Conservation (phyloP, 2,329 filamentous ascomycete genomes). For the Aphanoascus verrucosus region DNA sequence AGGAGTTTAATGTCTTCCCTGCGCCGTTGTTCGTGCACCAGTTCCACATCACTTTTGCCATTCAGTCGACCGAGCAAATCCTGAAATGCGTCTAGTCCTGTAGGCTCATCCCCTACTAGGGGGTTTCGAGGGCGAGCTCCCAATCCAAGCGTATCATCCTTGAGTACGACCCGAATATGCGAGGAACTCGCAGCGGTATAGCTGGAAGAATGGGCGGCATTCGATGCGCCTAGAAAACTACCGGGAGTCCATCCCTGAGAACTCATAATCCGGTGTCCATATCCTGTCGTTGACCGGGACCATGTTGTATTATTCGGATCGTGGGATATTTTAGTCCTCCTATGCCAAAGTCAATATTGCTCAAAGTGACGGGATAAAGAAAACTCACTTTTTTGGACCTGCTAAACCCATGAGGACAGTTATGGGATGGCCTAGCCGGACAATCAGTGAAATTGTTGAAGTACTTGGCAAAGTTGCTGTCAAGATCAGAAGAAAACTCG, state of each 20-base stretch:
- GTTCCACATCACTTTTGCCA: conserved; percentile 64
- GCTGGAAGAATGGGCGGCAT: conserved; percentile 62
- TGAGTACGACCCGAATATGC: conserved; percentile 73
- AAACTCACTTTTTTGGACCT: conserved; percentile 52
- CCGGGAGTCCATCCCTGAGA: conserved; percentile 87
- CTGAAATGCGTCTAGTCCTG: conserved; percentile 77
- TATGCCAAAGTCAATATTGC: conserved; percentile 19
- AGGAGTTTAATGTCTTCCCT: conserved; percentile 61
- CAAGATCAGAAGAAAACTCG: no score
- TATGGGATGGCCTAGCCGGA: background rate
- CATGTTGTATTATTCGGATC: conserved; percentile 96
- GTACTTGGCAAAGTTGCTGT: no score
- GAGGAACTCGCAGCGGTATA: conserved; percentile 73
- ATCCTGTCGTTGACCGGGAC: conserved; percentile 69
- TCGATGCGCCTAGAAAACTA: conserved; percentile 64
- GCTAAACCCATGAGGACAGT: conserved; percentile 57
- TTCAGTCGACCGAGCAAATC: conserved; percentile 80
- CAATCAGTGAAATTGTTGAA: no score
- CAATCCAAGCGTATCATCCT: conserved; percentile 83
- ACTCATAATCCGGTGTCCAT: conserved; percentile 80
- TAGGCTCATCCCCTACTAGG: conserved; percentile 56
- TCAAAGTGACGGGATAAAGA: background rate
- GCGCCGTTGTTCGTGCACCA: conserved; percentile 58
- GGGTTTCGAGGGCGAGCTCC: conserved; percentile 68
- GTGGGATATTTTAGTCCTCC: conserved; percentile 62